These are phyloP conservation scores for Tripidium arundinaceum DNA, from an alignment of 202 grass and related monocot species.

Conservation along the genomic window DNA sequence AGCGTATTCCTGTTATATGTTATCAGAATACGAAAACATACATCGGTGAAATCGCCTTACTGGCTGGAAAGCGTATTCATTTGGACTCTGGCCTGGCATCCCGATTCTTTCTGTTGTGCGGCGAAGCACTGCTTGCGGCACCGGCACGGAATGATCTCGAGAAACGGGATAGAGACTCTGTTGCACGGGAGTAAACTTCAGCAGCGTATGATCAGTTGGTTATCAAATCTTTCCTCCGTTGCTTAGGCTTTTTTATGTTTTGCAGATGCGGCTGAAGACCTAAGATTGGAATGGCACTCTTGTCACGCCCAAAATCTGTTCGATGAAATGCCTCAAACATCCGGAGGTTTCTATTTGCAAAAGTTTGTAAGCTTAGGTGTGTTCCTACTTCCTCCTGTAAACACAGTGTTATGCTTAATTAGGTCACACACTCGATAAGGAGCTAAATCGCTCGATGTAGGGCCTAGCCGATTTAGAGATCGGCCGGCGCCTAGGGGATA, in stretches of 20 bases:
- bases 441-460: too few species aligned
- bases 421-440: too few species aligned
- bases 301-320: not conserved
- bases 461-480: too few species aligned
- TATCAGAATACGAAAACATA: not conserved
- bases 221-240: not conserved
- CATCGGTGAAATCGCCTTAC: fast-evolving
- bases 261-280: not conserved
- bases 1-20: fast-evolving
- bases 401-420: too few species aligned
- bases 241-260: not conserved
- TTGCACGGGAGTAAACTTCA: not conserved
- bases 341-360: not conserved
- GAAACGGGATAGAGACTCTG: not conserved
- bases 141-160: not conserved
- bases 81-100: too few species aligned
- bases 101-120: not conserved
- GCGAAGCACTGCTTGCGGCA: not conserved
- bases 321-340: not conserved
- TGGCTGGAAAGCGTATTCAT: not conserved
- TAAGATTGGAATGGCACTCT: not conserved
- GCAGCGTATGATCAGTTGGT: not conserved
- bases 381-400: too few species aligned
- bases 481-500: too few species aligned
- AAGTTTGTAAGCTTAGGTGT: too few species aligned